Conservation (phyloP, 345 rosid species). For the Jatropha curcas region DNA sequence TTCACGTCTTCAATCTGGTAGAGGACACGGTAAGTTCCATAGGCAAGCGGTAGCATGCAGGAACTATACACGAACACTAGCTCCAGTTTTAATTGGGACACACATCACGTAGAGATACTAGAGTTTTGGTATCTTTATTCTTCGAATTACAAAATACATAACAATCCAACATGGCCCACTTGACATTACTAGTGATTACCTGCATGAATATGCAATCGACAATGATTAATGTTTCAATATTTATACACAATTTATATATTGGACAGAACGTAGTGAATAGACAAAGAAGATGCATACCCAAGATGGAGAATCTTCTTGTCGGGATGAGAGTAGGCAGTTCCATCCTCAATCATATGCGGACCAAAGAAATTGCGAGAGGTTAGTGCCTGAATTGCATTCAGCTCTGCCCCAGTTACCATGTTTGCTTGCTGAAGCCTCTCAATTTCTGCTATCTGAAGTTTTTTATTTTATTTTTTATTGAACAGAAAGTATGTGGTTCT, state of each 20-base stretch:
- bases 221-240: background rate
- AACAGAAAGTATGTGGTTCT: no score
- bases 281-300: slow-evolving; percentile 40
- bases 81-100: background rate
- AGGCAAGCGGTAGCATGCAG: background rate
- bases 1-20: no score
- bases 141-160: background rate
- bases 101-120: background rate
- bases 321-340: slow-evolving; percentile 48
- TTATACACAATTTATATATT: no score
- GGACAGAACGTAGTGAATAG: background rate
- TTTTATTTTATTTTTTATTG: no score
- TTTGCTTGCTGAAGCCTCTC: slow-evolving; percentile 81
- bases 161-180: background rate
- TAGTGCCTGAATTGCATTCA: slow-evolving; percentile 74
- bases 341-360: slow-evolving; percentile 50
- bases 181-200: slow-evolving; percentile 11
- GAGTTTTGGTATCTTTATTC: background rate
- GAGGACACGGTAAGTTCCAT: background rate
- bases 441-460: slow-evolving; percentile 70
- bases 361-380: slow-evolving; percentile 87
- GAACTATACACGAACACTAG: background rate
- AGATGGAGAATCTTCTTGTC: slow-evolving; percentile 87
- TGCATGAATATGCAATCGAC: slow-evolving; percentile 9
- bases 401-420: slow-evolving; percentile 71